Percentiles rank a stretch among this genome's conserved stretches.
These are phyloP conservation scores for Cystobasidiopsis lactophilus DNA, from an alignment of 768 basidiomycete species.

Conservation along the genomic window DNA sequence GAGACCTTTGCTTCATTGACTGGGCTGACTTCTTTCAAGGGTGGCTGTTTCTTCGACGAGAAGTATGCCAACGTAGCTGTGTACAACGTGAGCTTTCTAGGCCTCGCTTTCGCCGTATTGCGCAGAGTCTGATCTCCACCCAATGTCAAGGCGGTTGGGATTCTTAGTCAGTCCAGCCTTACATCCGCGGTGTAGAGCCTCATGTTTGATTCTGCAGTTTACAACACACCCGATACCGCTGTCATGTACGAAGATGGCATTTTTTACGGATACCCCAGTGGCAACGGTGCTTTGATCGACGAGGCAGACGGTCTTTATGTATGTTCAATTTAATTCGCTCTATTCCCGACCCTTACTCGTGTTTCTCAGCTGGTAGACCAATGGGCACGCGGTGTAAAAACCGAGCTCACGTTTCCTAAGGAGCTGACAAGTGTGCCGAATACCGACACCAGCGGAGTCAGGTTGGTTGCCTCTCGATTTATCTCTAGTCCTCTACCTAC, in stretches of 20 bases:
- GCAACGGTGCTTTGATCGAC: not conserved
- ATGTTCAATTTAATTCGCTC: not conserved
- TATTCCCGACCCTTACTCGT: not conserved
- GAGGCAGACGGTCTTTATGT: not conserved
- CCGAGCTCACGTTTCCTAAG: not conserved
- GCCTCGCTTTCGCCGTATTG: not conserved
- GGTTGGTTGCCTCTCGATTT: too few species aligned
- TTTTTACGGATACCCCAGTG: not conserved
- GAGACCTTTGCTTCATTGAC: not conserved
- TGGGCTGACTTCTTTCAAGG: not conserved
- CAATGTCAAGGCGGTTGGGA: not conserved
- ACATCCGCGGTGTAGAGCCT: not conserved
- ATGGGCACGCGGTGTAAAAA: not conserved
- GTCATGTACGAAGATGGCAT: not conserved
- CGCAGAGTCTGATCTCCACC: not conserved
- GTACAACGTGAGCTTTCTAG: not conserved
- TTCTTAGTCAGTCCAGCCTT: not conserved
- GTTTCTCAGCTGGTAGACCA: not conserved
- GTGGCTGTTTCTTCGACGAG: not conserved
- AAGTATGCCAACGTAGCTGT: not conserved
- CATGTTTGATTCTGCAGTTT: not conserved
- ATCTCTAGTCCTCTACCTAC: too few species aligned
- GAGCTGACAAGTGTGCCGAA: not conserved
- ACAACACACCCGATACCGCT: not conserved
- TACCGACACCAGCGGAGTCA: not conserved